Evolutionary conservation across 768 basidiomycete species (phyloP).

Genomic region (Rhizopogon vesiculosus): DNA sequence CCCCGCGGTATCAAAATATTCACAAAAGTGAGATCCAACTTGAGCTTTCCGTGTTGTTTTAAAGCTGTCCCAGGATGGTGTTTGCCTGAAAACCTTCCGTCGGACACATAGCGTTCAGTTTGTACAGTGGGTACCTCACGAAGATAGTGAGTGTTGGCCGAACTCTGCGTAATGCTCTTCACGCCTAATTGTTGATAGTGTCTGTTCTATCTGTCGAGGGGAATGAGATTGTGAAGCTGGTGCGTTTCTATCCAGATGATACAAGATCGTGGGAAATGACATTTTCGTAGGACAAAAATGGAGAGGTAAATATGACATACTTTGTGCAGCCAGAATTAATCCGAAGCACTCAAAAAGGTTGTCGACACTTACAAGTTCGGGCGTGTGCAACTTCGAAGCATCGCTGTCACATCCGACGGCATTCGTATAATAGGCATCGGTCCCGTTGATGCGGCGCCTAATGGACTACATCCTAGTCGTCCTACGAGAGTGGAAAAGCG

Average conservation of each 20-base stretch:
- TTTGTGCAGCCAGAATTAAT: background rate
- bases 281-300: slow-evolving; percentile 38
- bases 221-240: slow-evolving; percentile 42
- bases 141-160: slow-evolving; percentile 31
- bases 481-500: slow-evolving; percentile 50
- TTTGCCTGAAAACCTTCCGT: slow-evolving; percentile 46
- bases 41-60: background rate
- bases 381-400: slow-evolving; percentile 41
- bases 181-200: slow-evolving; percentile 19
- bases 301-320: slow-evolving; percentile 26
- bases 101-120: slow-evolving; percentile 42
- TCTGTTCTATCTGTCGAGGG: slow-evolving; percentile 46
- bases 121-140: slow-evolving; percentile 46
- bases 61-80: slow-evolving; percentile 34
- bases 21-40: slow-evolving; percentile 30
- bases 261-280: slow-evolving; percentile 6
- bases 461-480: slow-evolving; percentile 42
- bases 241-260: slow-evolving; percentile 15
- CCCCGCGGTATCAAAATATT: slow-evolving; percentile 48
- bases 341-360: slow-evolving; percentile 20
- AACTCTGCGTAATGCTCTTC: slow-evolving; percentile 6
- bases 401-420: slow-evolving; percentile 44
- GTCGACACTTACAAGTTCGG: slow-evolving; percentile 39
- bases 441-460: slow-evolving; percentile 35
- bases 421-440: slow-evolving; percentile 47